phyloP scores from a whole-genome alignment of 176 grass and related monocot species.

The Oryza glaberrima region DNA sequence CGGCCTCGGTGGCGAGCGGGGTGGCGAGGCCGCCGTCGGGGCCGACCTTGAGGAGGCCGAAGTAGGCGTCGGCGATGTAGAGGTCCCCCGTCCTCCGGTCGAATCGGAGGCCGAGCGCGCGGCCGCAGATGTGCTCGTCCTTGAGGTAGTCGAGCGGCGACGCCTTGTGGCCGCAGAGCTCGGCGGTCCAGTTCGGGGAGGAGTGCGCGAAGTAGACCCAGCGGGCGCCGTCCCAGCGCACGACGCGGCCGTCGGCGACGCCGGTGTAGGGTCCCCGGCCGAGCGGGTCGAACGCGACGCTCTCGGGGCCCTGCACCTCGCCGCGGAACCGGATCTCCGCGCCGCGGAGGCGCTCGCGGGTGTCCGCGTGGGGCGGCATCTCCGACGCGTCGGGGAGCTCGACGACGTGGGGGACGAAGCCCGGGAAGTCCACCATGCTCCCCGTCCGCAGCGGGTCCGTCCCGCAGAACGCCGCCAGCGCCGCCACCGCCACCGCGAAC shows the following conservation, averaged over 20 bases:
- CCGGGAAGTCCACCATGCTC: conserved; percentile 83
- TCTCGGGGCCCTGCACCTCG: conserved; percentile 94
- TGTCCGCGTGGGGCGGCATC: conserved; percentile 58
- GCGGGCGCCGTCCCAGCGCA: conserved; percentile 73
- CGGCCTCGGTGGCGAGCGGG: conserved; percentile 74
- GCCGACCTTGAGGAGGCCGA: conserved; percentile 80
- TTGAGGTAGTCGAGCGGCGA: conserved; percentile 74
- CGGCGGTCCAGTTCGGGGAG: conserved; percentile 69
- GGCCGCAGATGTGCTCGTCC: conserved; percentile 89
- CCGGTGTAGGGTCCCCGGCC: conserved; percentile 91
- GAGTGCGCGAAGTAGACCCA: conserved; percentile 79
- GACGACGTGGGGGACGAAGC: conserved; percentile 66
- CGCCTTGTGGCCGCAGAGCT: conserved; percentile 75
- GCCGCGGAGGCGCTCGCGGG: conserved; percentile 58
- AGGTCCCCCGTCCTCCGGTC: conserved; percentile 67
- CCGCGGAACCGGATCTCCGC: conserved; percentile 77
- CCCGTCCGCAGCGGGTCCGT: conserved; percentile 76
- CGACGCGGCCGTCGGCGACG: conserved; percentile 83
- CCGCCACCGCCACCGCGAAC: conserved; percentile 36
- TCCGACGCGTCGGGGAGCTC: conserved; percentile 56
- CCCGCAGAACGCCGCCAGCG: conserved; percentile 72
- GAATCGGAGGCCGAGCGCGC: conserved; percentile 83
- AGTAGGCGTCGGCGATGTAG: conserved; percentile 97
- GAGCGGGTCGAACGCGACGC: conserved; percentile 81
- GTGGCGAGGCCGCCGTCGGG: conserved; percentile 85